Base-by-base conservation (phyloP, 2,329 filamentous ascomycete genomes). In the Paraphoma chrysanthemicola region DNA sequence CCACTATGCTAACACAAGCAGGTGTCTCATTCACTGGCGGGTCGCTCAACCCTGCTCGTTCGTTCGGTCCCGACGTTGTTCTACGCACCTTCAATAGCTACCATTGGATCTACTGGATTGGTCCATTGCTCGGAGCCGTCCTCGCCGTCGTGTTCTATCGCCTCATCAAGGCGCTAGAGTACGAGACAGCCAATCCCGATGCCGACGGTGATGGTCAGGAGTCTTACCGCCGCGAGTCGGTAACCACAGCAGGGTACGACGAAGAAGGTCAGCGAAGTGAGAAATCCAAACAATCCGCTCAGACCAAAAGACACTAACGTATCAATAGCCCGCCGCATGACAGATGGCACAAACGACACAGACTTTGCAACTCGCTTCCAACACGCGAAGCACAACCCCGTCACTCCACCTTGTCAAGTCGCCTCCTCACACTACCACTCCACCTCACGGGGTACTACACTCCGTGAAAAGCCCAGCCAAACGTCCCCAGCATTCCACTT, bases 61-160 rank as follows among this genome's bases (percentile, higher is more conserved):
- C 79, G 1, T 80, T 83, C 62, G 81, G 79, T 18, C 81, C 81
- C 17, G 78, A 77, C 56, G 79, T 83, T n/a, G 71, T 79, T 30
- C 70, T 79, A 3, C 63, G 66, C 41, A 69, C 51, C 8, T 83
- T 82, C 63, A 72, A 78, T 5, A 63, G 70, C 43, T 77, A 81
- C 56, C 81, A 83, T 64, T 83, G 81, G 80, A 80, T 83, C 54
- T 83, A 83, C 68, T 83, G 81, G 81, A 54, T 82, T 44, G 81
- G 81, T 0, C 81, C 81, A 5, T 58, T 75, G 6, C 71, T 83
- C 5, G 81, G 81, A 16, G 67, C 80, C 3, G 53, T 81, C 11
- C 54, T 83, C 2, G 80, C 81, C 11, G 80, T 81, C 2, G 61
- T 75, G n/a, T 81, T 83, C 64, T 83, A 83, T 67, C 77, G 78